Evolutionary conservation across 768 basidiomycete species (phyloP).

Genomic region (Phanerochaete carnosa): DNA sequence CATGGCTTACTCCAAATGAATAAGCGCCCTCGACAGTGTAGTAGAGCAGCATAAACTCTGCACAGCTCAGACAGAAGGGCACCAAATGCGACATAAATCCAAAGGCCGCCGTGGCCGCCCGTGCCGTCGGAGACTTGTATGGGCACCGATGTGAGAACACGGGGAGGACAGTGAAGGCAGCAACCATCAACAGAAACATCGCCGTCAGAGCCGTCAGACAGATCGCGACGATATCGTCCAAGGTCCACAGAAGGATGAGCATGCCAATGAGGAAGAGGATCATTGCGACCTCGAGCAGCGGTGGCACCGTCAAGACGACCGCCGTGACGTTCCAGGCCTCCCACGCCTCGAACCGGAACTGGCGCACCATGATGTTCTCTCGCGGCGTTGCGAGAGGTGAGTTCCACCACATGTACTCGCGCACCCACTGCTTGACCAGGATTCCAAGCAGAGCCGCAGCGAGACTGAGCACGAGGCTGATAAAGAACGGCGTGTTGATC

Average conservation of each 20-base stretch:
- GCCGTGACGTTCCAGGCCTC: conserved; percentile 1
- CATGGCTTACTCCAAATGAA: no score
- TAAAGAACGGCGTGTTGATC: conserved; percentile 24
- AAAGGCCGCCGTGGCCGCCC: no score
- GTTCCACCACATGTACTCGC: conserved; percentile 1
- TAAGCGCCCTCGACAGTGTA: no score
- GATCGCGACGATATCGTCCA: conserved; percentile 4
- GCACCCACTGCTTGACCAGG: conserved; percentile 27
- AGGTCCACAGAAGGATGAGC: neutral
- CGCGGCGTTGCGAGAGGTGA: neutral
- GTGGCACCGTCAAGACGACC: conserved; percentile 6
- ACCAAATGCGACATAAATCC: no score
- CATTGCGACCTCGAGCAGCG: conserved; percentile 9
- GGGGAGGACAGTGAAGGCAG: no score
- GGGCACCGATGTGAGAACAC: no score
- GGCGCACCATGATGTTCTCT: conserved; percentile 1
- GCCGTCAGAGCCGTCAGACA: no score
- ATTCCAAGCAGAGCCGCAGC: conserved; percentile 23
- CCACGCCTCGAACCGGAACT: conserved; percentile 1
- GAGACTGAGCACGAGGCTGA: conserved; percentile 22
- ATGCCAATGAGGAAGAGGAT: conserved; percentile 13
- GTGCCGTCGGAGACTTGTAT: no score
- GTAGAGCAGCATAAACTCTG: no score
- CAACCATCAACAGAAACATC: no score
- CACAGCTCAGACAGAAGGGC: no score